Conservation (phyloP, 345 rosid species). For the Acer negundo region DNA sequence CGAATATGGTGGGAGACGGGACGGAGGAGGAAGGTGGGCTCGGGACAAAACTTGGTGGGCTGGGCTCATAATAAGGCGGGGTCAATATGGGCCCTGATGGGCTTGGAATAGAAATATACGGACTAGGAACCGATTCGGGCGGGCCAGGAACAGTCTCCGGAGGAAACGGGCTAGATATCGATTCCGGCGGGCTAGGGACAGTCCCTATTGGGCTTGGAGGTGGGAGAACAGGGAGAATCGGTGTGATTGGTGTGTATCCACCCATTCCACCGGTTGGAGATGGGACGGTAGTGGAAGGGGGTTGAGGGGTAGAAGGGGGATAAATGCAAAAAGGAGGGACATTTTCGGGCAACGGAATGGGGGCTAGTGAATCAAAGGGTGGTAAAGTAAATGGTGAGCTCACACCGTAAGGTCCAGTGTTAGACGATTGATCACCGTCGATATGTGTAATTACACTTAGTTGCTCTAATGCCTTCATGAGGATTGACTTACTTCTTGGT, state of each 20-base stretch:
- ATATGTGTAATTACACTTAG: constrained; percentile 40
- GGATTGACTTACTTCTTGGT: constrained; percentile 19
- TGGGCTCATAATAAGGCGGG: constrained; percentile 47
- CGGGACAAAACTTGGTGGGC: constrained; percentile 36
- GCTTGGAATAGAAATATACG: constrained; percentile 27
- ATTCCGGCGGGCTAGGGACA: constrained; percentile 17
- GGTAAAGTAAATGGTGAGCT: constrained; percentile 61
- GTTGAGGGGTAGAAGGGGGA: constrained; percentile 58
- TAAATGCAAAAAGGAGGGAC: constrained; percentile 56
- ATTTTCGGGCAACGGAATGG: constrained; percentile 44
- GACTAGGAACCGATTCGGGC: constrained; percentile 28
- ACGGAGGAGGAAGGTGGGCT: constrained; percentile 28
- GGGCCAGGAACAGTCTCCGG: constrained; percentile 36
- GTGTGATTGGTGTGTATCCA: constrained; percentile 27
- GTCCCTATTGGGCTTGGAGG: constrained; percentile 39
- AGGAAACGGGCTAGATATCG: constrained; percentile 27
- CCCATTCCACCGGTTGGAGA: constrained; percentile 20
- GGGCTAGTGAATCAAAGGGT: constrained; percentile 58
- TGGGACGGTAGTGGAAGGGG: constrained; percentile 34
- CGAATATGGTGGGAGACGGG: constrained; percentile 41
- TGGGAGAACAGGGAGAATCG: constrained; percentile 45
- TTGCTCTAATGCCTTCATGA: constrained; percentile 27
- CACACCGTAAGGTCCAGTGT: constrained; percentile 49
- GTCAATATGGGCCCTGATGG: constrained; percentile 31
- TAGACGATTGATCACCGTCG: constrained; percentile 44